Evolutionary conservation across 345 rosid genomes (phyloP).

Genomic region (Populus tremula): DNA sequence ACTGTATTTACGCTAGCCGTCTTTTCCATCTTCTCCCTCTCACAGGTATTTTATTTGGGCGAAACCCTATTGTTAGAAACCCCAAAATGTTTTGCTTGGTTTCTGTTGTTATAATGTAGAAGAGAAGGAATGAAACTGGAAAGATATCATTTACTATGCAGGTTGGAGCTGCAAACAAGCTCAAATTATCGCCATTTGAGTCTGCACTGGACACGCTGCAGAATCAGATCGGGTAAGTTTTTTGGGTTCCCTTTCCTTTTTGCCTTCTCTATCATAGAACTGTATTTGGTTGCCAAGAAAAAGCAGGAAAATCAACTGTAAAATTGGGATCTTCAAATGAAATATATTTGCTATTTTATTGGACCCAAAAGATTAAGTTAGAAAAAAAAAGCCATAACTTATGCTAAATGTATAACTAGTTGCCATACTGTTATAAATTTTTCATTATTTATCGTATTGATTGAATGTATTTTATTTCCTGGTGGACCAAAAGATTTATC

Average conservation of each 20-base stretch:
- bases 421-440: background rate
- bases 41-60: background rate
- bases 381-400: background rate
- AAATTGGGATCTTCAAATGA: background rate
- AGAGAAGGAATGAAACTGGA: background rate
- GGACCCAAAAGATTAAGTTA: background rate
- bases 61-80: background rate
- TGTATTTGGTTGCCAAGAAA: background rate
- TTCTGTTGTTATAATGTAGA: background rate
- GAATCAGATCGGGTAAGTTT: constrained; percentile 11
- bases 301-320: background rate
- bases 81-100: background rate
- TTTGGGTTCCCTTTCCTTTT: background rate
- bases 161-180: background rate
- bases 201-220: constrained; percentile 8
- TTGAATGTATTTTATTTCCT: background rate
- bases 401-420: background rate
- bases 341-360: background rate
- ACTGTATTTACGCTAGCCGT: background rate
- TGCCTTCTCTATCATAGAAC: background rate
- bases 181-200: background rate
- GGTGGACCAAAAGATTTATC: background rate
- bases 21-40: background rate
- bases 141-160: background rate
- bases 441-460: background rate